phyloP scores from a whole-genome alignment of 1,284 basidiomycete species.

The Ceratobasidium sp. region DNA sequence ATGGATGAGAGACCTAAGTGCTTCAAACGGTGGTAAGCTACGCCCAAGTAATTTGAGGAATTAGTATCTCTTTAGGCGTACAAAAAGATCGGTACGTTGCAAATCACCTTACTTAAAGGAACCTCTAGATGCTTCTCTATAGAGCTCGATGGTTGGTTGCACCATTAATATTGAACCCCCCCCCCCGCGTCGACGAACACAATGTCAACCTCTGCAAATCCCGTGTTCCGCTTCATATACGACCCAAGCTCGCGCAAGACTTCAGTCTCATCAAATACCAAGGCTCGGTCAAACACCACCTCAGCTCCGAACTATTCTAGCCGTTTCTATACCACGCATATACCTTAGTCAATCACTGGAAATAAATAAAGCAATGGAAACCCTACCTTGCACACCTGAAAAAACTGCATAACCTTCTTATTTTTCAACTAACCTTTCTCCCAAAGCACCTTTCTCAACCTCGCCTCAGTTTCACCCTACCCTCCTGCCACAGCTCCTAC shows the following conservation, averaged over 20 bases:
- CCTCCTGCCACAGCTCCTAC: conserved; percentile 73
- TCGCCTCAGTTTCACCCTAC: conserved; percentile 84
- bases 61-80: too few relatives aligned
- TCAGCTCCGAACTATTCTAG: conserved; percentile 83
- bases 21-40: too few relatives aligned
- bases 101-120: too few relatives aligned
- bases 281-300: conserved; percentile 86
- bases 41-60: too few relatives aligned
- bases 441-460: conserved; percentile 78
- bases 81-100: too few relatives aligned
- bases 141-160: too few relatives aligned
- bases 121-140: background rate
- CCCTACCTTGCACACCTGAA: conserved; percentile 89
- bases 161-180: too few relatives aligned
- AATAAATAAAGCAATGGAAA: background rate
- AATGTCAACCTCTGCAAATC: conserved; percentile 79
- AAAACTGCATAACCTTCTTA: conserved; percentile 96
- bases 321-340: conserved; percentile 72
- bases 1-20: too few relatives aligned
- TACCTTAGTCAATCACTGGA: conserved; percentile 19
- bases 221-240: conserved; percentile 89
- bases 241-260: conserved; percentile 80
- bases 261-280: conserved; percentile 90
- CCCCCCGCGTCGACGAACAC: conserved; percentile 79
- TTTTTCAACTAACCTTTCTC: conserved; percentile 92